These are phyloP conservation scores for Xylaria sp. DNA, from an alignment of 2,329 filamentous ascomycete species.

Conservation along the genomic window DNA sequence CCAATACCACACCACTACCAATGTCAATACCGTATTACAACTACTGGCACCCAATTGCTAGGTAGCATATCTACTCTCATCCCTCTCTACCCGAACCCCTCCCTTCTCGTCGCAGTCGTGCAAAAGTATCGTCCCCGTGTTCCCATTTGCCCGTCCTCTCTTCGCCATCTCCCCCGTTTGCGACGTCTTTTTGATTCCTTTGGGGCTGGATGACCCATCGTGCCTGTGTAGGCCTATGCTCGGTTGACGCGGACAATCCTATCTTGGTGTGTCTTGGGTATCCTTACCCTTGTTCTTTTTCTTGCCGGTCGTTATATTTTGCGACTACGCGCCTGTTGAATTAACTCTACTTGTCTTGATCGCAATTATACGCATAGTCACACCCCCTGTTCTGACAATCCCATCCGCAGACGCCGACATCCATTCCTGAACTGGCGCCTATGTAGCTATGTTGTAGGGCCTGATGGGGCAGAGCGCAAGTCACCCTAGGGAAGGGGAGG, in stretches of 20 bases:
- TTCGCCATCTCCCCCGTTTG: not conserved
- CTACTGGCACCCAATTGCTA: not conserved
- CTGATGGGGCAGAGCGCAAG: slow-evolving; percentile 31
- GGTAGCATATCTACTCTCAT: not conserved
- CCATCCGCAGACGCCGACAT: not conserved
- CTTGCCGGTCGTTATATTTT: not conserved
- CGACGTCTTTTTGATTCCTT: not conserved
- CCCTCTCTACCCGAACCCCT: not conserved
- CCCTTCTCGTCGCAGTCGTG: not conserved
- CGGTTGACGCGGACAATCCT: not conserved
- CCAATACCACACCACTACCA: not conserved
- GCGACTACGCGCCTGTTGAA: not conserved
- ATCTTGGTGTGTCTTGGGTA: not conserved
- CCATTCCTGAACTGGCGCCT: not conserved
- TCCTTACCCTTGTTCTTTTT: not conserved
- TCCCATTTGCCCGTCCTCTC: not conserved
- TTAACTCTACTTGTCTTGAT: not conserved
- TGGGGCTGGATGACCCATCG: not conserved
- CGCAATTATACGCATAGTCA: not conserved
- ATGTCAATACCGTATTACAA: not conserved
- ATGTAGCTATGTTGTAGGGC: slow-evolving; percentile 32
- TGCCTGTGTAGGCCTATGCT: too few species aligned
- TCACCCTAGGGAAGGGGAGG: slow-evolving; percentile 25
- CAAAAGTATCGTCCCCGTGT: not conserved
- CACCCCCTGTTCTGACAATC: slow-evolving; percentile 2